Percentiles rank a stretch among this genome's conserved stretches.
Evolutionary conservation across 805 yeast genomes (phyloP).

Genomic region (Candida chilensis): DNA sequence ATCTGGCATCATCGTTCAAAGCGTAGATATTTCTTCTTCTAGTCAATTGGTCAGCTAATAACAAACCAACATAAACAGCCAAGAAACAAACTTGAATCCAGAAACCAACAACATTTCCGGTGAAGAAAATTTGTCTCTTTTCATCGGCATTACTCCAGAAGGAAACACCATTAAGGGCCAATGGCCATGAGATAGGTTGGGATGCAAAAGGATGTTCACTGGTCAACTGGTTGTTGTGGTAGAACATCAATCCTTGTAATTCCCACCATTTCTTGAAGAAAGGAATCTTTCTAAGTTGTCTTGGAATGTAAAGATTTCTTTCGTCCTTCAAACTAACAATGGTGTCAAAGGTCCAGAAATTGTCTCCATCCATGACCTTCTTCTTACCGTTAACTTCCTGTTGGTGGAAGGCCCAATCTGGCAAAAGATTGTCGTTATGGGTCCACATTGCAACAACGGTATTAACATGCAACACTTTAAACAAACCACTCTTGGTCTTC

Average conservation of each 20-base stretch:
- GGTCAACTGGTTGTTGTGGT: slow-evolving; percentile 80
- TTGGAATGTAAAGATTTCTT: slow-evolving; percentile 59
- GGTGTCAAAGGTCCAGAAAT: slow-evolving; percentile 68
- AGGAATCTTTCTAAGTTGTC: slow-evolving; percentile 50
- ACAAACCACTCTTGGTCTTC: slow-evolving; percentile 60
- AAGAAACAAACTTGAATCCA: slow-evolving; percentile 69
- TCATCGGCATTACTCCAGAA: slow-evolving; percentile 78
- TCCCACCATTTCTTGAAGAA: slow-evolving; percentile 87
- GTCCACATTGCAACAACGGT: slow-evolving; percentile 94
- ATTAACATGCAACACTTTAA: slow-evolving; percentile 73
- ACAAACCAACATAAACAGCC: slow-evolving; percentile 51
- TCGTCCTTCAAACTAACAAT: slow-evolving; percentile 57
- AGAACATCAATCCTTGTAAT: slow-evolving; percentile 81
- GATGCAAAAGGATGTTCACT: slow-evolving; percentile 95
- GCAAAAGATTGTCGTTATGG: slow-evolving; percentile 71
- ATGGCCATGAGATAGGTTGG: slow-evolving; percentile 87
- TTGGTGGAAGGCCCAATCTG: slow-evolving; percentile 92
- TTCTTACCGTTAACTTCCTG: slow-evolving; percentile 95
- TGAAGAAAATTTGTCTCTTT: slow-evolving; percentile 74
- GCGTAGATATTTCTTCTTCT: slow-evolving; percentile 60
- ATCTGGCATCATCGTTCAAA: slow-evolving; percentile 51
- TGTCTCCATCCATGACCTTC: slow-evolving; percentile 55
- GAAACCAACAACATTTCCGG: slow-evolving; percentile 89
- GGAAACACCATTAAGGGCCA: slow-evolving; percentile 82
- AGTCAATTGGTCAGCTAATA: slow-evolving; percentile 69